A percentile compares a stretch with the other conserved stretches of the same genome.
phyloP scores from a whole-genome alignment of 2,329 filamentous ascomycete species.

The Fusarium duplospermum region DNA sequence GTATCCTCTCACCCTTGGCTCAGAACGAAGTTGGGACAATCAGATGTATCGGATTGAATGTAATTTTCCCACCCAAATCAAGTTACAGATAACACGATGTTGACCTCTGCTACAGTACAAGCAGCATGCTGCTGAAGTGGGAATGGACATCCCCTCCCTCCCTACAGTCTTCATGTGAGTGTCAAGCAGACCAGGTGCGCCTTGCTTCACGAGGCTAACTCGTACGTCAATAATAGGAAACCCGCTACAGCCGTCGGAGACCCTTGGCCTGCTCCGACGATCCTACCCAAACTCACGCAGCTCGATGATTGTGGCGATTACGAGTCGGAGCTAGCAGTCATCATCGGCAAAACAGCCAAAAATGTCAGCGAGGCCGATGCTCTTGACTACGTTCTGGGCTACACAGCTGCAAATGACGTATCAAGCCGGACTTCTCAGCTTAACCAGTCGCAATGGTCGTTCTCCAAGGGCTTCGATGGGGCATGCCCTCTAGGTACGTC shows the following conservation, averaged over 20 bases:
- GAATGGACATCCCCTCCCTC: constrained; percentile 62
- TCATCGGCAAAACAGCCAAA: constrained; percentile 62
- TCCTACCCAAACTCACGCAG: constrained; percentile 62
- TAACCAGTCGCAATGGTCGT: constrained; percentile 50
- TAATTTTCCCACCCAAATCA: constrained; percentile 36
- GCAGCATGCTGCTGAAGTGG: constrained; percentile 59
- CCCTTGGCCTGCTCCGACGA: constrained; percentile 62
- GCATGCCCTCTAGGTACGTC: constrained; percentile 60
- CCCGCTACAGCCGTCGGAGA: constrained; percentile 64
- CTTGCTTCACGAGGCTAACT: neutral
- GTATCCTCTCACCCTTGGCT: constrained; percentile 58
- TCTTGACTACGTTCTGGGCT: constrained; percentile 71
- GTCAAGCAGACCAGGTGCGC: neutral
- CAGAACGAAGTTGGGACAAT: constrained; percentile 62
- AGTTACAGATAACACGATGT: neutral
- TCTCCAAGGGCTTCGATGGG: constrained; percentile 69
- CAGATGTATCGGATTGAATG: constrained; percentile 69
- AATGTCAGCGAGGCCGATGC: constrained; percentile 68
- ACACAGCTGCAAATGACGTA: constrained; percentile 73
- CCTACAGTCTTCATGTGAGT: constrained; percentile 66
- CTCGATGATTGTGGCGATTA: constrained; percentile 67
- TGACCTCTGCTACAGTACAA: constrained; percentile 44
- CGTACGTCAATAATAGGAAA: constrained; percentile 51
- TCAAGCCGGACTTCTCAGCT: constrained; percentile 52
- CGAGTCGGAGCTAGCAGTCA: constrained; percentile 68